Conservation (phyloP, 805 yeast genomes). For the Dipodascus albidus region DNA sequence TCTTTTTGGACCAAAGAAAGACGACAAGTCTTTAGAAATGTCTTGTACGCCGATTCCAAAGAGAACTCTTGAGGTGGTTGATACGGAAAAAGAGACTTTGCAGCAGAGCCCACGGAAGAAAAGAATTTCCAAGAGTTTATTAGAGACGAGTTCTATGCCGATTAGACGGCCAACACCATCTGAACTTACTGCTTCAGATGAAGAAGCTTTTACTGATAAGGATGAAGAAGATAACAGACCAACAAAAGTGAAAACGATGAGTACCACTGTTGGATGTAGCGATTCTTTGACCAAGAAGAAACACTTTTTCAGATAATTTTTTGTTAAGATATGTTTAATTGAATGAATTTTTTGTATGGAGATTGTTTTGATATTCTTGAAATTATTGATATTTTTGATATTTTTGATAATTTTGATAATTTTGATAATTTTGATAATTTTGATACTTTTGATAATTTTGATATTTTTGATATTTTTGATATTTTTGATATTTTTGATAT, state of each 20-base stretch:
- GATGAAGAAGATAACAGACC: background rate
- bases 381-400: too few species aligned
- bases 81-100: background rate
- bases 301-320: background rate
- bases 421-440: too few species aligned
- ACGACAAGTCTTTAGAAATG: background rate
- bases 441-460: too few species aligned
- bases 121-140: constrained; percentile 3
- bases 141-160: too few species aligned
- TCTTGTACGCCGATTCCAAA: background rate
- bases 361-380: too few species aligned
- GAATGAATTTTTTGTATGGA: background rate
- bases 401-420: too few species aligned
- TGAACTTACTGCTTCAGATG: background rate
- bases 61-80: background rate
- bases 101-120: constrained; percentile 7
- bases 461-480: too few species aligned
- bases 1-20: constrained; percentile 9
- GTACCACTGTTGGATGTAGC: background rate
- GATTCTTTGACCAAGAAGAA: background rate
- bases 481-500: too few species aligned
- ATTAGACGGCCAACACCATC: background rate
- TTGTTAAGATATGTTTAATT: background rate
- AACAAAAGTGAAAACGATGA: background rate
- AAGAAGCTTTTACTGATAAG: background rate